phyloP scores from a whole-genome alignment of 176 grass and related monocot genomes.

The Miscanthus lutarioriparius region DNA sequence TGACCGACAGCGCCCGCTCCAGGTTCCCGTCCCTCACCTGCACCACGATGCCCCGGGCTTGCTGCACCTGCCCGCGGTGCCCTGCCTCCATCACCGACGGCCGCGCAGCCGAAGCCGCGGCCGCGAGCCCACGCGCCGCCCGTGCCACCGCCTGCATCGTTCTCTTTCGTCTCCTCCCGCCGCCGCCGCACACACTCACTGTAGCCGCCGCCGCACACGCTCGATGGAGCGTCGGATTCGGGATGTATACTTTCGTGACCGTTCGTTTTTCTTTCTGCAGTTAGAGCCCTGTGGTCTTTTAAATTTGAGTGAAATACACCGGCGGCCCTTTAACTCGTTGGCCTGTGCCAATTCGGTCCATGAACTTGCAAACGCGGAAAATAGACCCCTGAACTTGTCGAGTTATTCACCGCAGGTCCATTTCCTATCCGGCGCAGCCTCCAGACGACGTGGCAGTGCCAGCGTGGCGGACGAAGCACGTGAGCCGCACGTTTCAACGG shows the following conservation, averaged over 20 bases:
- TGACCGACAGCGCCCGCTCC: constrained; percentile 65
- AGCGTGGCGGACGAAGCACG: no score
- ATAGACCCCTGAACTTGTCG: no score
- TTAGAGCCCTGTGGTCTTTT: neutral
- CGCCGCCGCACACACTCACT: constrained; percentile 25
- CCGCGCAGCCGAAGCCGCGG: neutral
- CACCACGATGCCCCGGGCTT: constrained; percentile 71
- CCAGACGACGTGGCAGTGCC: no score
- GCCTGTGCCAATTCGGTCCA: no score
- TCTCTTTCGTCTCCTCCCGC: constrained; percentile 16
- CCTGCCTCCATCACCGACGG: neutral
- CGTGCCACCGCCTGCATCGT: constrained; percentile 41
- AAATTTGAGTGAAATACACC: no score
- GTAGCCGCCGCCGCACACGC: no score
- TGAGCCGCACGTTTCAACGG: no score
- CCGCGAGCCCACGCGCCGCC: constrained; percentile 10
- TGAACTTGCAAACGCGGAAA: no score
- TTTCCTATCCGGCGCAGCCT: no score
- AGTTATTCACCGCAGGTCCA: no score
- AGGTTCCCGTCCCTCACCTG: constrained; percentile 82
- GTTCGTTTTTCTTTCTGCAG: neutral
- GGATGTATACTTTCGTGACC: neutral
- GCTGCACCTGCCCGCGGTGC: constrained; percentile 24
- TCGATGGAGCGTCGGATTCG: constrained; percentile 16
- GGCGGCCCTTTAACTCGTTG: no score